Evolutionary conservation across 208 protist genomes (phyloP), one percentile per base, ranked within the genome.

Genomic region (Leishmania braziliensis): DNA sequence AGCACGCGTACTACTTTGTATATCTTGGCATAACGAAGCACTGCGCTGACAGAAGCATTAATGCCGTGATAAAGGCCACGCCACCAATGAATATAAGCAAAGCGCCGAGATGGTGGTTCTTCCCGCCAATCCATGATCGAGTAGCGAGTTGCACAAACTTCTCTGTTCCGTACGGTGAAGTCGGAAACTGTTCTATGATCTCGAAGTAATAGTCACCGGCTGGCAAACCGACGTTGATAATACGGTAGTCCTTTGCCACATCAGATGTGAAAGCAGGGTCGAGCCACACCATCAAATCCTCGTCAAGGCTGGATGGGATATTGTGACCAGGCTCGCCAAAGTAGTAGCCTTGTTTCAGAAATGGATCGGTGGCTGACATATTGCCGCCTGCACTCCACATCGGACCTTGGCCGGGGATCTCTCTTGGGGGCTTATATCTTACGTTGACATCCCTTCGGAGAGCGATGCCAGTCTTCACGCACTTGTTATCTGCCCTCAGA

Each of bases 211-310:
- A 99, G 10, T 79, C 88, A 23, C 99, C 99, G 18, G 93, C 83
- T 3, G 78, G 36, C 10, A 99, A 83, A 53, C 95, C 89, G 1
- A 73, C 70, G 39, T 96, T 80, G 71, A 99, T 95, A 68, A 96
- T 90, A 33, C 98, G 89, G 86, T 99, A 99, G 23, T 99, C 92
- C 79, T 99, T 99, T 23, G 92, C 91, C 83, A 99, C 99, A 48
- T 89, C 95, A 36, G 98, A 93, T 23, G 99, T 90, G 23, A 92
- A 98, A 3, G 98, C 97, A 23, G 92, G 87, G 56, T 98, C 91
- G 87, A 99, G 97, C 99, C 99, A 99, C 48, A 99, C 98, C 68
- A 99, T 98, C 63, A 99, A 98, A 84, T 99, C 98, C 82, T 99
- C 95, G 90, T 99, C 97, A 39, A 83, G 90, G 9, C 80, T 78